Conservation (phyloP, 257 asterid genomes). For the Plantago major region DNA sequence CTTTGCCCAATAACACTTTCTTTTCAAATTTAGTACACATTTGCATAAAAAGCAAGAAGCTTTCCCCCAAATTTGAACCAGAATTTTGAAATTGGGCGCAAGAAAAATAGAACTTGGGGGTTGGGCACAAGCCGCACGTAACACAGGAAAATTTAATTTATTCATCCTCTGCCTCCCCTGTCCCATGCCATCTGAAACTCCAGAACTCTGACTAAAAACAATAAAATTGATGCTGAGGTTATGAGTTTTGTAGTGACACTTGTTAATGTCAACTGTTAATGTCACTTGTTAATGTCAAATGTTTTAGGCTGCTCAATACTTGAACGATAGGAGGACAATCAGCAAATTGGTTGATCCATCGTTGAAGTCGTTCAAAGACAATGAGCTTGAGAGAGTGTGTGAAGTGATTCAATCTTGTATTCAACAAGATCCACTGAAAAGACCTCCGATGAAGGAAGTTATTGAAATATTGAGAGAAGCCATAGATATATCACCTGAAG, state of each 20-base stretch:
- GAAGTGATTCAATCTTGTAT: slow-evolving; percentile 65
- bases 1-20: too few species aligned
- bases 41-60: too few species aligned
- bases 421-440: slow-evolving; percentile 40
- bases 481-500: slow-evolving; percentile 59
- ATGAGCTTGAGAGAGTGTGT: slow-evolving; percentile 53
- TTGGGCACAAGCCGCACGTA: too few species aligned
- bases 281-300: slow-evolving; percentile 1
- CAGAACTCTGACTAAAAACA: too few species aligned
- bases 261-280: slow-evolving; percentile 6
- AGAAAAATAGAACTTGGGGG: too few species aligned
- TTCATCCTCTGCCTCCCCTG: too few species aligned
- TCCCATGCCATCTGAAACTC: too few species aligned
- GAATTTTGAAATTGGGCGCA: too few species aligned
- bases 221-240: too few species aligned
- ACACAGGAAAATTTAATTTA: too few species aligned
- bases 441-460: slow-evolving; percentile 62
- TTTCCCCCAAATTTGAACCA: too few species aligned
- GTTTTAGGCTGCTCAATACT: slow-evolving; percentile 46
- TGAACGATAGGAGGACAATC: slow-evolving; percentile 41
- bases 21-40: too few species aligned
- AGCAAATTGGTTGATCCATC: slow-evolving; percentile 57
- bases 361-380: slow-evolving; percentile 53
- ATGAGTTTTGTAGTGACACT: neutral
- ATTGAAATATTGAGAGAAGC: slow-evolving; percentile 41